Conservation (phyloP, 805 yeast genomes). For the Kluyveromyces lactis region DNA sequence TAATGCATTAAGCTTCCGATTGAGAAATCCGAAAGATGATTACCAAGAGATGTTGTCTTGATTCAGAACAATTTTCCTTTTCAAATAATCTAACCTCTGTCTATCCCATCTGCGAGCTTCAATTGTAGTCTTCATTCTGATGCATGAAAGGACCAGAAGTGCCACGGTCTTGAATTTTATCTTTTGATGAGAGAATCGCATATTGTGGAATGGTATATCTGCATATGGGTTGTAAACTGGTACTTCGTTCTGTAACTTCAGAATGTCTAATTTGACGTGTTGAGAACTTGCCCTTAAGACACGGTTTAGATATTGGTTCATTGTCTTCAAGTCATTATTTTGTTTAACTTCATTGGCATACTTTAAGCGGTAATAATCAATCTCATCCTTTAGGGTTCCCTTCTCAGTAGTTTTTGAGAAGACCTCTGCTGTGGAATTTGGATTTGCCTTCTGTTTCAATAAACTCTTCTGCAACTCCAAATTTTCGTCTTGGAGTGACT, state of each 20-base stretch:
- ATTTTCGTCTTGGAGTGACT: constrained; percentile 22
- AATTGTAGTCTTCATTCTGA: constrained; percentile 22
- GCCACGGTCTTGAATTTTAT: constrained; percentile 25
- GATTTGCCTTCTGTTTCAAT: constrained; percentile 9
- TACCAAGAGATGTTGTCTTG: constrained; percentile 22
- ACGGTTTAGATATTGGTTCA: constrained; percentile 26
- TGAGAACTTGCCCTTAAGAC: constrained; percentile 24
- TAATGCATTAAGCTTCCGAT: not conserved
- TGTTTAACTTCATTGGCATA: constrained; percentile 25
- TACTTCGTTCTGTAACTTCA: constrained; percentile 19
- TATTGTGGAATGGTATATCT: not conserved
- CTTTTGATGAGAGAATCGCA: not conserved
- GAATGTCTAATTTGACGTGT: constrained; percentile 22
- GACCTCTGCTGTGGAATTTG: constrained; percentile 9
- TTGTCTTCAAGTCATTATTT: constrained; percentile 25
- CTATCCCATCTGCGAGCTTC: constrained; percentile 20
- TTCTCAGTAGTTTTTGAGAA: constrained; percentile 2
- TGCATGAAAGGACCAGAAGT: constrained; percentile 22
- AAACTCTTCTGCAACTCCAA: constrained; percentile 13
- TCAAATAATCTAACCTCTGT: constrained; percentile 19
- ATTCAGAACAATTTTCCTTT: constrained; percentile 20
- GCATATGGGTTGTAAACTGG: constrained; percentile 1
- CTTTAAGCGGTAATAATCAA: constrained; percentile 25
- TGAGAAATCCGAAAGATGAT: not conserved
- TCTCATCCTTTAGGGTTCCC: constrained; percentile 13